These are phyloP conservation scores for Elymus sibiricus DNA, from an alignment of 176 grass and related monocot species.

Conservation along the genomic window DNA sequence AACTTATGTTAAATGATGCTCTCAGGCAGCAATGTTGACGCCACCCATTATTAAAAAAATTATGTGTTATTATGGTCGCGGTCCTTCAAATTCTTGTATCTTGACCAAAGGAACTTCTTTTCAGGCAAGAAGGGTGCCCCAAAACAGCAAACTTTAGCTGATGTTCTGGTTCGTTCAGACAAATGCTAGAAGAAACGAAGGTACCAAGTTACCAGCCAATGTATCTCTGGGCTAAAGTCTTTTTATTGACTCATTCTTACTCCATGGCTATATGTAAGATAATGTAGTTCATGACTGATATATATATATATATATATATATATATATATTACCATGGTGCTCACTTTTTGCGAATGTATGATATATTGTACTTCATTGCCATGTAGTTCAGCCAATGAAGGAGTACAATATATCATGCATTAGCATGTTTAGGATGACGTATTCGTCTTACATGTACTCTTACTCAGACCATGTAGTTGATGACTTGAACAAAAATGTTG, in stretches of 20 bases:
- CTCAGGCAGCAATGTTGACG: not conserved
- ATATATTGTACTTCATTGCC: no score
- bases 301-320: no score
- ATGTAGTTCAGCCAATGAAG: no score
- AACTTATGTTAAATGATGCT: not conserved
- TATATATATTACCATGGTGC: no score
- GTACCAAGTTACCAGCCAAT: not conserved
- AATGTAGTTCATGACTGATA: no score
- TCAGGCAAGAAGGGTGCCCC: not conserved
- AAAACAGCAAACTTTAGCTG: constrained; percentile 21
- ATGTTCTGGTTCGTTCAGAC: constrained; percentile 22
- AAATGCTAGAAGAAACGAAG: constrained; percentile 1
- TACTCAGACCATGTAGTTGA: not conserved
- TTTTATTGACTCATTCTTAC: not conserved
- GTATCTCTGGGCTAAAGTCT: not conserved
- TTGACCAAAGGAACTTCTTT: constrained; percentile 9
- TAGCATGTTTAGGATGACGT: not conserved
- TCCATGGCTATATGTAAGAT: no score
- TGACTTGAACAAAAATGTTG: not conserved
- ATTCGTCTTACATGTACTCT: not conserved
- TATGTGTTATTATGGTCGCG: not conserved
- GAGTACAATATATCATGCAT: not conserved
- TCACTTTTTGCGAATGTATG: no score
- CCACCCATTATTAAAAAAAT: not conserved
- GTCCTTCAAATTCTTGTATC: not conserved